Evolutionary conservation across 257 asterid genomes (phyloP), one percentile per base, ranked within the genome.

Genomic region (Solanum habrochaites): DNA sequence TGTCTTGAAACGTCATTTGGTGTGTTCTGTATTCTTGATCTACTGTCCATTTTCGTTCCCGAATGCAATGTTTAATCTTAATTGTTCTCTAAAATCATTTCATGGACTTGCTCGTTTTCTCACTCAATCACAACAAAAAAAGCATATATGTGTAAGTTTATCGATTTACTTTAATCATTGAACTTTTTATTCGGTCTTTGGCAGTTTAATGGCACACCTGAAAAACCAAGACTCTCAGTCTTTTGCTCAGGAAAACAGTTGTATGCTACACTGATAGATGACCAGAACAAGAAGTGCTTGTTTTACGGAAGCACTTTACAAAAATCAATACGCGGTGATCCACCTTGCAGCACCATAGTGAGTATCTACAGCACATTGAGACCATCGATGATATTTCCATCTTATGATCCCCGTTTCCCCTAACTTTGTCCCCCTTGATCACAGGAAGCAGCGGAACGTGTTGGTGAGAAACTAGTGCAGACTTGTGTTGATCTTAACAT

Each of bases 401-500:
- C 39, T 37, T 37, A 37, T 37, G 39, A 37, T 37, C 39, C 7
- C 39, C 39, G 6, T 37, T 37, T 5, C 7, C 12, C 42, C 21
- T 29, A 3, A 47, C 15, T 31, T 32, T 31, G 8, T 31, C 20
- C 35, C 73, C 20, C 88, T 16, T 37, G 58, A 88, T 89, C 47
- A 80, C 89, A 94, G 99, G 98, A 95, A 91, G 98, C 97, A 85
- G 98, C 99, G 2, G 89, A 90, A 89, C 92, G 89, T 13, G 93
- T 97, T 27, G 99, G 98, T 20, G 96, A 95, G 90, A 94, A 94
- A 91, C 97, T 95, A 70, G 88, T 97, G n/a, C 93, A 92, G 92
- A 45, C 96, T 2, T 94, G 99, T 87, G 89, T 87, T 7, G 97
- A 91, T 85, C 98, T 97, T 86, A 80, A 91, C 90, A 93, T 97